Conservation (phyloP, 2,329 filamentous ascomycete genomes). For the Hymenoscyphus scutula region DNA sequence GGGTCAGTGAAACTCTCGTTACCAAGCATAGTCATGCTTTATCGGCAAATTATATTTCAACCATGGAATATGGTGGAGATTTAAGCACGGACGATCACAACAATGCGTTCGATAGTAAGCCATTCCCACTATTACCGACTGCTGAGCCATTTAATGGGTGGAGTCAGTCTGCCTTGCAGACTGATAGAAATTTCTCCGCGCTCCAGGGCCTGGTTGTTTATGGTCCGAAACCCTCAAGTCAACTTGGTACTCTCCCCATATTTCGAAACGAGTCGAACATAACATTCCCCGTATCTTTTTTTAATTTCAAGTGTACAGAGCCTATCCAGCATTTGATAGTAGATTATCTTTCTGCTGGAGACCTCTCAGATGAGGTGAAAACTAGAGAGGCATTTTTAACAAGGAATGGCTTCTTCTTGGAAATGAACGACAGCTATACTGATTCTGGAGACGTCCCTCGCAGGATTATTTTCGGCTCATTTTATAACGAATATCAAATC, state of each 20-base stretch:
- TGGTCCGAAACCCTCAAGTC: neutral
- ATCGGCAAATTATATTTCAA: neutral
- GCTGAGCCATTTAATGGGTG: neutral
- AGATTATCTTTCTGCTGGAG: neutral
- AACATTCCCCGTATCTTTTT: neutral
- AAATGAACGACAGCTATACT: neutral
- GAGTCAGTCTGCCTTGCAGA: neutral
- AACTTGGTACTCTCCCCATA: neutral
- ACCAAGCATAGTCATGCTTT: neutral
- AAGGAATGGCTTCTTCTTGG: neutral
- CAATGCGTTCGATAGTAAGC: neutral
- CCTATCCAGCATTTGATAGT: neutral
- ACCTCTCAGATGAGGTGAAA: neutral
- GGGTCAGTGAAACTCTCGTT: neutral
- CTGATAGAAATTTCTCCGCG: neutral
- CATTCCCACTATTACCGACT: neutral
- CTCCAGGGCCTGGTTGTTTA: neutral
- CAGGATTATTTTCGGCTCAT: neutral
- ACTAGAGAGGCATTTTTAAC: neutral
- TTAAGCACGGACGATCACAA: neutral
- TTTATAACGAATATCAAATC: neutral
- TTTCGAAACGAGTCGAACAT: neutral
- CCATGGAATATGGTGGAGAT: neutral
- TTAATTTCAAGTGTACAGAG: neutral
- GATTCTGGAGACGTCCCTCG: neutral